A percentile compares a stretch with the other conserved stretches of the same genome.
phyloP scores from a whole-genome alignment of 2,329 filamentous ascomycete genomes.

The Cryphonectria parasitica region DNA sequence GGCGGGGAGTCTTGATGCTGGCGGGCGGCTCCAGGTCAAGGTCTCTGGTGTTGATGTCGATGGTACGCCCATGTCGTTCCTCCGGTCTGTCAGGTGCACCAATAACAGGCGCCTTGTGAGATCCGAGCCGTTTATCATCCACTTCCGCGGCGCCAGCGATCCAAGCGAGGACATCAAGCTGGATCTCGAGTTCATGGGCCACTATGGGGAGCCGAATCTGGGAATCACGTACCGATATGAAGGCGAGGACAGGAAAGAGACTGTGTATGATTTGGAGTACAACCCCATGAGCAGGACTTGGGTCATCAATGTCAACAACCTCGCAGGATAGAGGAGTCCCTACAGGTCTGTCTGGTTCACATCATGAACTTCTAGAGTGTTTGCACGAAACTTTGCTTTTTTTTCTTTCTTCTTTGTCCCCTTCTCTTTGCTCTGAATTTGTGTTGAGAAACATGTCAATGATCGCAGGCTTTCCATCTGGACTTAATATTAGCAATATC shows the following conservation, averaged over 20 bases:
- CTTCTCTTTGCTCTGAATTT: background rate
- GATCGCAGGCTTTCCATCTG: background rate
- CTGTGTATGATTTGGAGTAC: conserved; percentile 2
- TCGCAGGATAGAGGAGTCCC: background rate
- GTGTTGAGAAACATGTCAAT: background rate
- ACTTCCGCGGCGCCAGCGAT: conserved; percentile 38
- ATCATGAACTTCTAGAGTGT: background rate
- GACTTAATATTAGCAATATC: background rate
- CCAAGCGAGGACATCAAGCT: conserved; percentile 38
- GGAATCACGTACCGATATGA: conserved; percentile 33
- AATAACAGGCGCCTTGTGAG: conserved; percentile 41
- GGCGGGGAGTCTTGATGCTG: conserved; percentile 31
- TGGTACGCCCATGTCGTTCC: conserved; percentile 45
- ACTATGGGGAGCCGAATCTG: conserved; percentile 49
- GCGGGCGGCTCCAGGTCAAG: conserved; percentile 36
- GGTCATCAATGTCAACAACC: background rate
- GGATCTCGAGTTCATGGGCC: conserved; percentile 51
- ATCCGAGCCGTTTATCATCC: conserved; percentile 44
- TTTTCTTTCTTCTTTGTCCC: background rate
- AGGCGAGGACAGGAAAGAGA: conserved; percentile 3
- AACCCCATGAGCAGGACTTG: background rate
- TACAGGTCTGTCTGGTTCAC: background rate
- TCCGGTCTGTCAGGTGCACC: conserved; percentile 45
- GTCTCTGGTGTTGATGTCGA: conserved; percentile 46
- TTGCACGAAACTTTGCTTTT: background rate